A percentile compares a stretch with the other conserved stretches of the same genome.
Conservation (phyloP, 176 grass and related monocot species). For the Rhipidocladum racemiflorum region DNA sequence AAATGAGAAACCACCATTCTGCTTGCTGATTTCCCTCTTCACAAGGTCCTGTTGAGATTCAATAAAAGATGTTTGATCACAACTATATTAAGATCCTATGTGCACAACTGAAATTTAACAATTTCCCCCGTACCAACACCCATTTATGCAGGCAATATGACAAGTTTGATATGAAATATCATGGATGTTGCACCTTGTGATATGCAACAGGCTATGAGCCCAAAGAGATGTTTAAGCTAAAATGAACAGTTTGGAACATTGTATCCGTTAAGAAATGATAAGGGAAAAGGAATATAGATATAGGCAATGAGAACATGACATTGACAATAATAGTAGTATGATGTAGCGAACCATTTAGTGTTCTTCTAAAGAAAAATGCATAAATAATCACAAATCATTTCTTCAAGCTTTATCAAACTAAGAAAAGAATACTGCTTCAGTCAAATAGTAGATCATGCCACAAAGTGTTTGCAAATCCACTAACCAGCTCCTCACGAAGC, state of each 20-base stretch:
- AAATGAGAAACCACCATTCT: conserved; percentile 59
- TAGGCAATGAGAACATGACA: not conserved
- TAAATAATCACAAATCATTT: not conserved
- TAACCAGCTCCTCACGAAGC: conserved; percentile 75
- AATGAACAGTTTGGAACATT: not conserved
- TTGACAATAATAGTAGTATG: not conserved
- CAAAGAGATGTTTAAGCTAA: not conserved
- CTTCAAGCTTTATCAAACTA: not conserved
- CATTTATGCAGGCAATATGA: not conserved
- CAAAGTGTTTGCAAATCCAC: conserved; percentile 34
- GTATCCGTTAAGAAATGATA: not conserved
- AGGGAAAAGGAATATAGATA: not conserved
- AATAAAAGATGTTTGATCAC: conserved; percentile 18
- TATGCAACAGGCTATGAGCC: not conserved
- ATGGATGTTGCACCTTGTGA: not conserved
- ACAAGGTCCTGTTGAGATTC: conserved; percentile 49
- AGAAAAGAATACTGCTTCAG: not conserved
- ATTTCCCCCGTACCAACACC: not conserved
- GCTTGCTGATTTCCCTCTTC: conserved; percentile 67
- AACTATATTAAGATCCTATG: not conserved
- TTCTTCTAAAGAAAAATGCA: not conserved
- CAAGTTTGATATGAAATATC: not conserved
- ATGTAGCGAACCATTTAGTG: not conserved
- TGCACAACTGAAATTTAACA: conserved; percentile 3
- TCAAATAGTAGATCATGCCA: not conserved